These are phyloP conservation scores for Mortierella sp. DNA, from an alignment of 371 early-diverging fungal genomes.

Conservation along the genomic window DNA sequence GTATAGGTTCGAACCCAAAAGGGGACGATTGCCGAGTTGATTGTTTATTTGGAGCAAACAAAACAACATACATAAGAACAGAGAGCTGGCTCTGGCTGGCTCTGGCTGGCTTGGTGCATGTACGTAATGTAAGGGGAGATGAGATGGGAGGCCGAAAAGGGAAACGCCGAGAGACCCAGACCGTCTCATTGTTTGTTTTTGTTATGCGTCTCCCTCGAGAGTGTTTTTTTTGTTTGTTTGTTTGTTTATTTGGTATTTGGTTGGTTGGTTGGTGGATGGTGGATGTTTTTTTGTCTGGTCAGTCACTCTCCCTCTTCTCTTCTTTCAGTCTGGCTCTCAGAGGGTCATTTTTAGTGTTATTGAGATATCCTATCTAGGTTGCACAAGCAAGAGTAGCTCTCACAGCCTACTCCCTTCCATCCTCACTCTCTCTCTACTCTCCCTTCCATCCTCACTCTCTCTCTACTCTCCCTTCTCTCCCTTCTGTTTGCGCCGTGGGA, in stretches of 20 bases:
- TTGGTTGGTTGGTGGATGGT: neutral
- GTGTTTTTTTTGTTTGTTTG: neutral
- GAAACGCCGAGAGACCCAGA: slow-evolving; percentile 15
- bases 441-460: neutral
- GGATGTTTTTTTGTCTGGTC: neutral
- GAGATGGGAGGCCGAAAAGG: slow-evolving; percentile 2
- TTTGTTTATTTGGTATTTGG: neutral
- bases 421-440: neutral
- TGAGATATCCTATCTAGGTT: slow-evolving; percentile 49
- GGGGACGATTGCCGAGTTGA: slow-evolving; percentile 3
- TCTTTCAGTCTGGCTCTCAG: neutral
- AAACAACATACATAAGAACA: neutral
- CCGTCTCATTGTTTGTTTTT: neutral
- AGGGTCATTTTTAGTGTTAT: slow-evolving; percentile 8
- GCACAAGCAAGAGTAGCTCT: slow-evolving; percentile 28
- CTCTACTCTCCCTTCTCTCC: neutral
- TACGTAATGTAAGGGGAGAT: neutral
- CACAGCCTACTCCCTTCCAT: neutral
- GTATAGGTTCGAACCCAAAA: neutral
- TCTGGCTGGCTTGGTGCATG: neutral
- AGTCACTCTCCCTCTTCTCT: neutral
- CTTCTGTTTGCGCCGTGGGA: slow-evolving; percentile 9
- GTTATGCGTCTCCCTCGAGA: neutral
- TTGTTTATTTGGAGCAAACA: neutral
- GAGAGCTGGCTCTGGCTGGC: neutral